phyloP scores from a whole-genome alignment of 2,329 filamentous ascomycete genomes.

The Curvularia sp. region DNA sequence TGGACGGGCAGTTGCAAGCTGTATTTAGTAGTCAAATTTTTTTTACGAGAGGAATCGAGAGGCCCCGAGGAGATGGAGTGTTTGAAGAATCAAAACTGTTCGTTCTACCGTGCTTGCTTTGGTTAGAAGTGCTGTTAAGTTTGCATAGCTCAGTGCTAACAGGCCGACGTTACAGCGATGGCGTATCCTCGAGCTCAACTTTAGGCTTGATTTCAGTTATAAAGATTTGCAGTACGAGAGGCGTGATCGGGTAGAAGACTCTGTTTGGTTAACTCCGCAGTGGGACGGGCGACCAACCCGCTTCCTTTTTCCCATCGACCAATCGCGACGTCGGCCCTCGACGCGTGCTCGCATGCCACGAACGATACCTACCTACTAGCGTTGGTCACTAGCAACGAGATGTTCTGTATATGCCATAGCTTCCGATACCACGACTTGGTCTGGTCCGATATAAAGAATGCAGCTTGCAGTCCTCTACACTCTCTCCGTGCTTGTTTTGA shows the following conservation, averaged over 20 bases:
- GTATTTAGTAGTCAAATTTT: slow-evolving; percentile 11
- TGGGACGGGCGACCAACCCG: not conserved
- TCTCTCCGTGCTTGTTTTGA: slow-evolving; percentile 25
- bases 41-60: not conserved
- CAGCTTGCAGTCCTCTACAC: slow-evolving; percentile 22
- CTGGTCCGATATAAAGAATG: slow-evolving; percentile 34
- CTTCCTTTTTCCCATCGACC: slow-evolving; percentile 10
- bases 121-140: not conserved
- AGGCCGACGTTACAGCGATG: not conserved
- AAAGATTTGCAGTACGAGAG: not conserved
- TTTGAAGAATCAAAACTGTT: slow-evolving; percentile 5
- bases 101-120: not conserved
- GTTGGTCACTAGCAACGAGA: slow-evolving; percentile 19
- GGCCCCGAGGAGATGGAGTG: not conserved
- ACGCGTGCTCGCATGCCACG: slow-evolving; percentile 25
- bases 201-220: not conserved
- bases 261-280: not conserved
- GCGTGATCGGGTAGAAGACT: not conserved
- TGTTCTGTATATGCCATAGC: slow-evolving; percentile 33
- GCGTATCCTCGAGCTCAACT: not conserved
- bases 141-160: not conserved
- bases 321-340: slow-evolving; percentile 22
- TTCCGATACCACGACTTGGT: slow-evolving; percentile 8
- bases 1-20: slow-evolving; percentile 4
- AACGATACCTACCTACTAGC: slow-evolving; percentile 12